Evolutionary conservation across 768 basidiomycete species (phyloP), one percentile per base, ranked within the genome.

Genomic region (Xerocomellus amylosporus): DNA sequence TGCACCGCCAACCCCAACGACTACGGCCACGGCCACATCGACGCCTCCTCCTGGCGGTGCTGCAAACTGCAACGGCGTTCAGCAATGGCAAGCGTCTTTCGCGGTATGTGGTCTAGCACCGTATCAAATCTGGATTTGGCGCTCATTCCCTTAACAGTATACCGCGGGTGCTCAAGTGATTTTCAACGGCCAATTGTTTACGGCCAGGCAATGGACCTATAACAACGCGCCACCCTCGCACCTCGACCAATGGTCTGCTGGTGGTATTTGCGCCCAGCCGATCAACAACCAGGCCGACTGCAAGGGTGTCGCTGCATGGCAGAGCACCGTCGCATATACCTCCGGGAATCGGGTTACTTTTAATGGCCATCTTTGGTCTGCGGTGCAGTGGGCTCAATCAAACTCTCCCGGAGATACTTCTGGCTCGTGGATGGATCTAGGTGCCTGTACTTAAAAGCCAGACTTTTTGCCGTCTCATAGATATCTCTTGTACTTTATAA

Each of bases 171-270:
- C 58, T 0, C 38, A 45, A 34, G 70, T 46, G 5, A 67, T 71
- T 6, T 71, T 43, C 14, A 56, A 59, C 13, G 41, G 47, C 2
- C 58, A 64, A 1, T 7, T 71, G 33, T 69, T 17, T 33, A 64
- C 59, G 3, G 68, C 68, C 14, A 61, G 4, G 7, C 70, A 69
- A 9, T 69, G 68, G 70, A 61, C 58, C 0, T 69, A 49, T 3
- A 53, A 70, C 43, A 70, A 58, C 1, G 47, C 49, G 0, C 70
- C 68, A 0, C 38, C 49, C 1, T 1, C 43, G 0, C 60, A 59
- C 14, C 7, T 55, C 7, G 69, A 58, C 4, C 59, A 62, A 13
- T 71, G 67, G 69, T 20, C 19, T 0, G 1, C 31, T 1, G 39
- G 4, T 8, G 59, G 59, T 0, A 24, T 5, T 7, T 68, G 67